Evolutionary conservation across 2,329 filamentous ascomycete species (phyloP), one percentile per base, ranked within the genome.

Genomic region (Bipolaris oryzae): DNA sequence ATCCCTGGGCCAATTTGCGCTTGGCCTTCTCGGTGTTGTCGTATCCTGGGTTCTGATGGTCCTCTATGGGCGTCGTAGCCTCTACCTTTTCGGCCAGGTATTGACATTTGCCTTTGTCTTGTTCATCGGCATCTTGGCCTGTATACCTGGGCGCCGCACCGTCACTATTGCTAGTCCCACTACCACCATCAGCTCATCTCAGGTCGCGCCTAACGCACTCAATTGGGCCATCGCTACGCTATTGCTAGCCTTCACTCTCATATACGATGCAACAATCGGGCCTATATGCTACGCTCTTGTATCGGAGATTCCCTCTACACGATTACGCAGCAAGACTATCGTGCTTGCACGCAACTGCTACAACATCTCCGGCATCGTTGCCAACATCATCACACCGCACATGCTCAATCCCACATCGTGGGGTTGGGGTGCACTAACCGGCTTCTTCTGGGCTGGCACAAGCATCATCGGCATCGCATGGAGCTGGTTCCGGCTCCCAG

Each of bases 271-370:
- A 41, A 45, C 62, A 0, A 41, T 69, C 3, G 67, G 67, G 1
- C 64, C 67, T 0, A 84, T 80, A 82, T 2, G 68, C 75, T 7
- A 83, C 77, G 93, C 91, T 0, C 84, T 96, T 7, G 91, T 96
- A 5, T 85, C 89, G 0, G 92, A 96, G 73, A 77, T 96, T 18
- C 91, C 91, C 0, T 91, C 91, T 0, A 85, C 90, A 4, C 85
- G 92, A 2, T 81, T 96, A 23, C 89, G 92, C 70, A 91, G 93
- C 77, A 96, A 96, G 80, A 96, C 92, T 0, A 88, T 96, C 28
- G 91, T 93, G 0, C 82, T 96, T 2, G 90, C 89, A 1, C 87
- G 92, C 45, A 89, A 90, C 60, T 79, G 90, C n/a, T 81, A 78
- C 79, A 92, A 93, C 66, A 79, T 95, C 41, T 88, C 91, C 78